These are phyloP conservation scores for Aphanomyces euteiches DNA, from an alignment of 352 stramenopile species.

Conservation along the genomic window DNA sequence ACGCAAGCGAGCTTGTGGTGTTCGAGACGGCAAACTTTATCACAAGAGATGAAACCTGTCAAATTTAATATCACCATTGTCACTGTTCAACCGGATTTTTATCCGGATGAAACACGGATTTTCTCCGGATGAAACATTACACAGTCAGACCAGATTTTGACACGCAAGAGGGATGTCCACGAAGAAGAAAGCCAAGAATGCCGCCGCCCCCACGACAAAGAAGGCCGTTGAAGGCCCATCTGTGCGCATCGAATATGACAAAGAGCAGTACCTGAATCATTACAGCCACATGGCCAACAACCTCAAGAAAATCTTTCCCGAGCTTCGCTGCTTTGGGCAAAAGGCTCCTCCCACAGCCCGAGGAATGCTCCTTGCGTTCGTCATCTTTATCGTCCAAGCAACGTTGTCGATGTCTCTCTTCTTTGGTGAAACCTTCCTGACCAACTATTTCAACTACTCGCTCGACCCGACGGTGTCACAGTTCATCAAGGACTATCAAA, in stretches of 20 bases:
- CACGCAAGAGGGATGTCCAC: neutral
- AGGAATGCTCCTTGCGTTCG: conserved; percentile 12
- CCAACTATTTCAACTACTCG: conserved; percentile 12
- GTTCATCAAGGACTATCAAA: conserved; percentile 24
- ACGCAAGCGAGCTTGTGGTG: too few species aligned
- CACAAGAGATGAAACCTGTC: too few species aligned
- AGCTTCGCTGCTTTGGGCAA: conserved; percentile 34
- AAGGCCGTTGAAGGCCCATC: neutral
- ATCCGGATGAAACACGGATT: too few species aligned
- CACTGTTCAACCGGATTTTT: neutral
- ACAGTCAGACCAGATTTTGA: conserved; percentile 3
- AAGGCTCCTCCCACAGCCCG: neutral
- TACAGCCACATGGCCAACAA: conserved; percentile 24
- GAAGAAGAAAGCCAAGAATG: conserved; percentile 10
- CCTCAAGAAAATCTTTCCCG: conserved; percentile 27
- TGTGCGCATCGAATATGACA: conserved; percentile 30
- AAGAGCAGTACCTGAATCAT: conserved; percentile 2
- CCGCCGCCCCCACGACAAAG: neutral
- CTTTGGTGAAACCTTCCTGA: conserved; percentile 24
- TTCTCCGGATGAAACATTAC: too few species aligned
- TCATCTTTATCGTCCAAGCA: conserved; percentile 10
- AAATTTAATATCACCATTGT: neutral
- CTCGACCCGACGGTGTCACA: conserved; percentile 6
- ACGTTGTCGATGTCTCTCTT: conserved; percentile 12
- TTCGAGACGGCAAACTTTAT: too few species aligned